A percentile compares a stretch with the other conserved stretches of the same genome.
These are phyloP conservation scores for Pichia cephalocereana DNA, from an alignment of 805 yeast species.

Conservation along the genomic window DNA sequence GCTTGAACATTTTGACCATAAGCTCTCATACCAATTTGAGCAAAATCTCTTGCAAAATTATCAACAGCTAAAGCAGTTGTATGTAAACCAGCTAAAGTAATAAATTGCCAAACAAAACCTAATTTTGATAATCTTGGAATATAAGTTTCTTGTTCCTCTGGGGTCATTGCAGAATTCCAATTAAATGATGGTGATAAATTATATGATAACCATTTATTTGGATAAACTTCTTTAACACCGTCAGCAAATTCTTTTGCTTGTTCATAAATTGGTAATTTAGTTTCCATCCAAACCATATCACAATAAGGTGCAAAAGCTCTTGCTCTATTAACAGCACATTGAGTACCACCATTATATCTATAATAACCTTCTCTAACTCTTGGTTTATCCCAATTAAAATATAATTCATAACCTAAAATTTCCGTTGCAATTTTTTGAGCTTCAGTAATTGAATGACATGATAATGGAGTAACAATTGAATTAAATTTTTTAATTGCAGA, in stretches of 20 bases:
- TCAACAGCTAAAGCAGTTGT: slow-evolving; percentile 90
- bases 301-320: slow-evolving; percentile 92
- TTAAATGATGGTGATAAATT: slow-evolving; percentile 96
- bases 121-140: slow-evolving; percentile 76
- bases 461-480: slow-evolving; percentile 61
- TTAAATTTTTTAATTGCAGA: slow-evolving; percentile 57
- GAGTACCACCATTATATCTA: slow-evolving; percentile 93
- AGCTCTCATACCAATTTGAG: slow-evolving; percentile 87
- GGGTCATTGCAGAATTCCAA: slow-evolving; percentile 92
- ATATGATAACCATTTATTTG: slow-evolving; percentile 94
- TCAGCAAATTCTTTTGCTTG: slow-evolving; percentile 94
- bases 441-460: slow-evolving; percentile 67
- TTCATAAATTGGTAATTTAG: slow-evolving; percentile 83
- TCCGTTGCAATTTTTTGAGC: slow-evolving; percentile 70
- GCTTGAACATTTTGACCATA: slow-evolving; percentile 84
- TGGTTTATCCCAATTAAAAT: slow-evolving; percentile 91
- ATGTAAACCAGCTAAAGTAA: slow-evolving; percentile 94
- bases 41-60: slow-evolving; percentile 69
- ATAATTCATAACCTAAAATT: slow-evolving; percentile 71
- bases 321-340: slow-evolving; percentile 95
- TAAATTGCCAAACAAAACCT: slow-evolving; percentile 97
- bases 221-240: slow-evolving; percentile 74
- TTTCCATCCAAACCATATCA: slow-evolving; percentile 97
- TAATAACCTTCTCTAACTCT: slow-evolving; percentile 96
- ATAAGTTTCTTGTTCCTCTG: slow-evolving; percentile 82